These are phyloP conservation scores for Dictyostelium firmibasis DNA, from an alignment of 78 protist species.

Conservation along the genomic window DNA sequence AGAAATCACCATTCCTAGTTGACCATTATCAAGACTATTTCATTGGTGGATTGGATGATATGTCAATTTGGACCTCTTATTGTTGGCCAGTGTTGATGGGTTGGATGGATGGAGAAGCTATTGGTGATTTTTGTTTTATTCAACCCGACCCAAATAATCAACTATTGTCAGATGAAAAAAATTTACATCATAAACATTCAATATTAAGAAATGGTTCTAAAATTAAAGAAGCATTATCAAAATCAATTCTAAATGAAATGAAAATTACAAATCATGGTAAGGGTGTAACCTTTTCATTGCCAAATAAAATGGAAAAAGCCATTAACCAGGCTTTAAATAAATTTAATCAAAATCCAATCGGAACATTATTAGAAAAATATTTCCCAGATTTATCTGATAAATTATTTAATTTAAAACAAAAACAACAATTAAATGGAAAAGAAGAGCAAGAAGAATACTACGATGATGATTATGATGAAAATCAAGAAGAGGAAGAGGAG, in stretches of 20 bases:
- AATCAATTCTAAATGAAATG: neutral
- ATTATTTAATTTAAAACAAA: neutral
- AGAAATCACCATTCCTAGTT: conserved; percentile 45
- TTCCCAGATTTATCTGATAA: neutral
- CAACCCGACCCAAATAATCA: conserved; percentile 34
- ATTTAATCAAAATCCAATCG: neutral
- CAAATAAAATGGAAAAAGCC: neutral
- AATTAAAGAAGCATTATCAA: neutral
- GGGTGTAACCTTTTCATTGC: neutral
- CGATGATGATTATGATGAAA: neutral
- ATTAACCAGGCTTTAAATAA: neutral
- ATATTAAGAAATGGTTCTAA: neutral
- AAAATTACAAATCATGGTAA: neutral
- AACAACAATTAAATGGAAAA: neutral
- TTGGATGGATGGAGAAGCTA: conserved; percentile 35
- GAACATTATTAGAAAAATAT: neutral
- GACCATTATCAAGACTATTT: conserved; percentile 75
- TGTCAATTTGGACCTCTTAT: conserved; percentile 65
- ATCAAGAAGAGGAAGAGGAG: neutral
- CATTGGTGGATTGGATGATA: conserved; percentile 67
- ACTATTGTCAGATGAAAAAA: neutral
- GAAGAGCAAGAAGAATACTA: neutral
- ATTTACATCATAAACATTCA: neutral
- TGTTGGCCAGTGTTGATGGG: conserved; percentile 78
- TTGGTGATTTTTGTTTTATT: conserved; percentile 35